phyloP scores from a whole-genome alignment of 495 filamentous ascomycete genomes.

The Lepidopterella palustris region DNA sequence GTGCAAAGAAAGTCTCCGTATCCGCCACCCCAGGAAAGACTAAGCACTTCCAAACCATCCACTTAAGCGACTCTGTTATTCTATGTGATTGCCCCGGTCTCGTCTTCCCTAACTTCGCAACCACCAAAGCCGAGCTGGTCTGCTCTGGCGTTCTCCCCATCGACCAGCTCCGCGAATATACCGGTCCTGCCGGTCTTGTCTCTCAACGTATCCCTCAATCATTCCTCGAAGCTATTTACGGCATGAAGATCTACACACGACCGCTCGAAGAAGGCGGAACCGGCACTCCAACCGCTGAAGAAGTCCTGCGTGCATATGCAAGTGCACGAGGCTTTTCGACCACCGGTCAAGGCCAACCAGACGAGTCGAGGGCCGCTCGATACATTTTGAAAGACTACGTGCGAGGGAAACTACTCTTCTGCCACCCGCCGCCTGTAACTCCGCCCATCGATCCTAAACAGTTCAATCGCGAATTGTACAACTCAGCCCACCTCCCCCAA shows the following conservation, averaged over 20 bases:
- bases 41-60: constrained; percentile 99
- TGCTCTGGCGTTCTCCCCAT: constrained; percentile 94
- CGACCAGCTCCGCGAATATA: constrained; percentile 93
- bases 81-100: constrained; percentile 98
- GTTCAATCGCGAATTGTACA: constrained; percentile 89
- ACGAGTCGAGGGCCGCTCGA: constrained; percentile 86
- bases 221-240: constrained; percentile 88
- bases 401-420: constrained; percentile 88
- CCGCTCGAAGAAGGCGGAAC: constrained; percentile 91
- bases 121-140: constrained; percentile 93
- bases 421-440: constrained; percentile 74
- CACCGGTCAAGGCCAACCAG: constrained; percentile 78
- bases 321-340: constrained; percentile 83
- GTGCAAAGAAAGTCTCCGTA: constrained; percentile 97
- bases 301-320: constrained; percentile 81
- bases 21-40: constrained; percentile 97
- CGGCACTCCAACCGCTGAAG: constrained; percentile 78
- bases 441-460: constrained; percentile 57
- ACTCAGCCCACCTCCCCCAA: constrained; percentile 65
- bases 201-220: constrained; percentile 81
- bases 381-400: constrained; percentile 96
- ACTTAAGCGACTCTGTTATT: constrained; percentile 79
- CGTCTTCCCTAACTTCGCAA: constrained; percentile 97
- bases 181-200: constrained; percentile 80
- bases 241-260: constrained; percentile 75